phyloP scores from a whole-genome alignment of 1,139 yeast species.

The Pneumocystis canis region DNA sequence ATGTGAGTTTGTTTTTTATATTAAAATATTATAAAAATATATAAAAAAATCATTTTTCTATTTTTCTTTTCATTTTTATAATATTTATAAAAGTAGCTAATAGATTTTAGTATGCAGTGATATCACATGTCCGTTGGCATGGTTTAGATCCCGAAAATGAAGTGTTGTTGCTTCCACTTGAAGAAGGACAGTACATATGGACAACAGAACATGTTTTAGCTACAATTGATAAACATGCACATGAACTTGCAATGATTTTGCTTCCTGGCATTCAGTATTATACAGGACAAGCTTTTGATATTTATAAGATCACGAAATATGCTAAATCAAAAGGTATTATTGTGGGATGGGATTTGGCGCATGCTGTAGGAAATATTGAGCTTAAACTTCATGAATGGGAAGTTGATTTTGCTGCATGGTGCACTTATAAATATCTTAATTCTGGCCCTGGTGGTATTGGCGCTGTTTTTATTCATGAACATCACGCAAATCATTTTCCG shows the following conservation, averaged over 20 bases:
- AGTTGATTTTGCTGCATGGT: conserved; percentile 90
- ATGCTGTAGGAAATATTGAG: conserved; percentile 79
- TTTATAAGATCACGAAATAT: conserved; percentile 45
- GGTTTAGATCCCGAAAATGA: conserved; percentile 45
- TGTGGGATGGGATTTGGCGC: conserved; percentile 95
- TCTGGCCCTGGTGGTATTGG: conserved; percentile 90
- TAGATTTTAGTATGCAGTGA: conserved; percentile 46
- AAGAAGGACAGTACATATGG: conserved; percentile 40
- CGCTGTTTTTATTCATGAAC: conserved; percentile 60
- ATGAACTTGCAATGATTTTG: conserved; percentile 56
- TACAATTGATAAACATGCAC: conserved; percentile 42
- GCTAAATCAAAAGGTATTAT: conserved; percentile 42
- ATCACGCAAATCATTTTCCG: conserved; percentile 22
- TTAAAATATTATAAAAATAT: no score
- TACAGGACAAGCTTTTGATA: conserved; percentile 77
- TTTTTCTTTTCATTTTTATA: no score
- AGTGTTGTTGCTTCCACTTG: conserved; percentile 49
- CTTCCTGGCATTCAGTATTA: conserved; percentile 86
- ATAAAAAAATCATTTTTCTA: no score
- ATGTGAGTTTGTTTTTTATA: conserved; percentile 17
- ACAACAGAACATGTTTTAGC: conserved; percentile 48
- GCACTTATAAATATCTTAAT: conserved; percentile 80
- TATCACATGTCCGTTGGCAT: conserved; percentile 52
- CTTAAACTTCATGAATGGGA: conserved; percentile 68
- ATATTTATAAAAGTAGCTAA: no score